Base-by-base conservation (phyloP, 257 asterid species). In the Vinca minor region DNA sequence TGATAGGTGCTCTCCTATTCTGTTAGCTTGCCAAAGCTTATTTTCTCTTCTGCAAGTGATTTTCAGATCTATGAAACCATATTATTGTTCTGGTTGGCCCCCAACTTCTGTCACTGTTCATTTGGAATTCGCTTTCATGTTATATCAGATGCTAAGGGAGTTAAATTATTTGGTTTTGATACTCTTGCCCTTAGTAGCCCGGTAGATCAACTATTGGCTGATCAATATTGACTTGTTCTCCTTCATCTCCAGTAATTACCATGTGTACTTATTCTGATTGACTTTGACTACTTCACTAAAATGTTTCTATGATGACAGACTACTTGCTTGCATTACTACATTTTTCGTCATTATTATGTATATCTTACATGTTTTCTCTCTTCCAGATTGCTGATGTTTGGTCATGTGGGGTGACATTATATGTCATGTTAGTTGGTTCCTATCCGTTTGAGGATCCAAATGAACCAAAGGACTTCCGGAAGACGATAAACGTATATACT, bases 361-460 rank as follows among this genome's bases (percentile, higher is more conserved):
- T 46, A 56, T 52, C 61, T 69, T 48, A 66, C 15, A 9, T 23
- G 36, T 64, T 65, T 46, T 55, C 54, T 61, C 61, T 66, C 36
- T 66, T 76, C 68, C 86, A 89, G 96, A 76, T 85, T 69, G 97
- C 97, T 64, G 97, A 89, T 79, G 97, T 87, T 13, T 89, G 97
- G 97, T 89, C 97, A 0, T 89, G 94, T 71, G 97, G 95, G 10
- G 97, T 89, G 69, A 89, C 97, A 14, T 73, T 89, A 41, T 89
- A 85, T 60, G 97, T 89, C 65, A 89, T 89, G 97, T 76, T 89
- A 62, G 88, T 83, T 35, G 97, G 97, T 68, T 77, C 89, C 8
- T 89, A 89, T 73, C 95, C 97, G 14, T 89, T 89, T 73, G 97
- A 87, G 78, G 97, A 89, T 78, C 96, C 95, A 23, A 79, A 78